Evolutionary conservation across 1,284 basidiomycete genomes (phyloP).

Genomic region (Mycena sp.): DNA sequence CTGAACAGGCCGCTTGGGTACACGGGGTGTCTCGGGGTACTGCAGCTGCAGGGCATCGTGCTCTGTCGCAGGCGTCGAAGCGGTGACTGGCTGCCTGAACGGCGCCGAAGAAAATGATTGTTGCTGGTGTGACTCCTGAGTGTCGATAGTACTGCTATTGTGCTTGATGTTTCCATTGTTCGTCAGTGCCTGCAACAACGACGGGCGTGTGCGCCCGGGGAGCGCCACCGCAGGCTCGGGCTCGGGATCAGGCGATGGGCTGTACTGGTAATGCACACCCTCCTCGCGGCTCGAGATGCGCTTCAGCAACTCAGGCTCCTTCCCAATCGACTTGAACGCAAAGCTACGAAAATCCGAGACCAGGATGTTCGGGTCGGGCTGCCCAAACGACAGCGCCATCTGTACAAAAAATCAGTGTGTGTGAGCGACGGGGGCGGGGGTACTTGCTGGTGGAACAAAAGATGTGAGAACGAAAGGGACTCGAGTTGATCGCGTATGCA

Average conservation of each 20-base stretch:
- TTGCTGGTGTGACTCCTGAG: background rate
- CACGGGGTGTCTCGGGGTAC: constrained; percentile 17
- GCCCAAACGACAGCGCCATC: constrained; percentile 7
- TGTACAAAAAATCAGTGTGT: background rate
- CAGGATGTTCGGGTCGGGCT: constrained; percentile 8
- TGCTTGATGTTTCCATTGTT: background rate
- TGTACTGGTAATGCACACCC: constrained; percentile 34
- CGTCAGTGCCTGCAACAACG: constrained; percentile 22
- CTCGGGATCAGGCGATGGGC: constrained; percentile 40
- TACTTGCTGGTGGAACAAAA: constrained; percentile 4
- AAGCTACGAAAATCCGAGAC: constrained; percentile 45
- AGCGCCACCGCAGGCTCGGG: constrained; percentile 24
- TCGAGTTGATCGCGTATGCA: background rate
- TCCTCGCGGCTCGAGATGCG: constrained; percentile 50
- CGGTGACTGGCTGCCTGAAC: too few relatives aligned
- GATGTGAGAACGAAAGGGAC: constrained; percentile 4
- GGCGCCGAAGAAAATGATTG: background rate
- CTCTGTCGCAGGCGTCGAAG: background rate
- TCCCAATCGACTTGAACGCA: constrained; percentile 57
- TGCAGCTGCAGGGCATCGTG: constrained; percentile 22
- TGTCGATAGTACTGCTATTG: too few relatives aligned
- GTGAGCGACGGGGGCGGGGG: background rate
- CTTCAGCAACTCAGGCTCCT: constrained; percentile 53
- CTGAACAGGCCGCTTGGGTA: background rate
- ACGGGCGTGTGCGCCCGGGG: constrained; percentile 24